These are phyloP conservation scores for Pseudocercospora crystallina DNA, from an alignment of 2,329 filamentous ascomycete species.

Conservation along the genomic window DNA sequence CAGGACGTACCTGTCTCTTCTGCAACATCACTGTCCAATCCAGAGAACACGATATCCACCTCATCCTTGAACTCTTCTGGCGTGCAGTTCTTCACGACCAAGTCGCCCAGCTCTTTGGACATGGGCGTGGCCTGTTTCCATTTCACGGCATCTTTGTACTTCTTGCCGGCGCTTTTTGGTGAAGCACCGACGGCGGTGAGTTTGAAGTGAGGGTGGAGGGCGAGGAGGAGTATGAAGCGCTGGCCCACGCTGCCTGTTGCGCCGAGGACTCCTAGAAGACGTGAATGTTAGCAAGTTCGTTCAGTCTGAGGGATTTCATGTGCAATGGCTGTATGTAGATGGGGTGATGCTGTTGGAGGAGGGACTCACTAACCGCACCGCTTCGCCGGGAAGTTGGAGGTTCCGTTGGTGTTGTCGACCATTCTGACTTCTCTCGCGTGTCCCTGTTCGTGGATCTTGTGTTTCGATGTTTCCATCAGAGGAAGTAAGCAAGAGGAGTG, in stretches of 20 bases:
- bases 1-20: slow-evolving; percentile 73
- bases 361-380: slow-evolving; percentile 49
- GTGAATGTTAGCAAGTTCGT: slow-evolving; percentile 4
- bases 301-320: slow-evolving; percentile 5
- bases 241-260: slow-evolving; percentile 94
- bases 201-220: slow-evolving; percentile 80
- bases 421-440: slow-evolving; percentile 22
- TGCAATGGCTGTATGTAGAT: neutral
- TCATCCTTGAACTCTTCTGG: slow-evolving; percentile 83
- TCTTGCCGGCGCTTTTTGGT: slow-evolving; percentile 84
- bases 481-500: neutral
- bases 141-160: slow-evolving; percentile 87
- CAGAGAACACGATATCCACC: slow-evolving; percentile 82
- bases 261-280: slow-evolving; percentile 65
- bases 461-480: slow-evolving; percentile 24
- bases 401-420: slow-evolving; percentile 27
- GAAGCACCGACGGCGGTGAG: slow-evolving; percentile 90
- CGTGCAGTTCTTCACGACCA: slow-evolving; percentile 82
- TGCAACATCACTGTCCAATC: slow-evolving; percentile 87
- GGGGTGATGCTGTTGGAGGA: neutral
- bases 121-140: slow-evolving; percentile 93
- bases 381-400: slow-evolving; percentile 49
- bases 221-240: slow-evolving; percentile 89
- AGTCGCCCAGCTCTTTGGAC: slow-evolving; percentile 69
- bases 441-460: slow-evolving; percentile 18